Percentiles rank a stretch among this genome's conserved stretches.
phyloP scores from a whole-genome alignment of 768 basidiomycete species.

The Collybia nuda region DNA sequence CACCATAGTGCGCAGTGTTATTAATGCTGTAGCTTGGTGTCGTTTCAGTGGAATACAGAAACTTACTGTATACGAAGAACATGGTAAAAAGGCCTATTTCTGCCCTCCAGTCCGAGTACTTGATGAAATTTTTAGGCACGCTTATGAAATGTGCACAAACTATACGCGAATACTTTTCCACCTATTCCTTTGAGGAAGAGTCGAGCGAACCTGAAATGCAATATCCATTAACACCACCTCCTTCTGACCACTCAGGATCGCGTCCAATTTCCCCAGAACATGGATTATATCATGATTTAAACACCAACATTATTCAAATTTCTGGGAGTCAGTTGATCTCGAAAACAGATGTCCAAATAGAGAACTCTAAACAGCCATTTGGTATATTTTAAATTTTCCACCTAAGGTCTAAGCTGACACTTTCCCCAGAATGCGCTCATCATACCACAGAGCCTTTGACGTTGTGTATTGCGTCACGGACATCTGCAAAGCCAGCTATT shows the following conservation, averaged over 20 bases:
- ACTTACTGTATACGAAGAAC: constrained; percentile 71
- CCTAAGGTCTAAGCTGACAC: not conserved
- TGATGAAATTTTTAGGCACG: constrained; percentile 29
- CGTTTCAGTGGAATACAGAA: constrained; percentile 55
- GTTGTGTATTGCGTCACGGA: constrained; percentile 56
- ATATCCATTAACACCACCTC: constrained; percentile 78
- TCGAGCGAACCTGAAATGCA: constrained; percentile 48
- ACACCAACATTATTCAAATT: constrained; percentile 18
- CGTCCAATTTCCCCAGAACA: constrained; percentile 56
- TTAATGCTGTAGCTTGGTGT: constrained; percentile 61
- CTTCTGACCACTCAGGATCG: constrained; percentile 70
- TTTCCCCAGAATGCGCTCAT: not conserved
- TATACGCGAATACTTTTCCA: constrained; percentile 31
- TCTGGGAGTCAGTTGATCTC: not conserved
- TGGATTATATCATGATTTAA: constrained; percentile 14
- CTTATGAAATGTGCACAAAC: constrained; percentile 37
- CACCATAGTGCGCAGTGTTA: constrained; percentile 51
- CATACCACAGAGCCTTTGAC: constrained; percentile 30
- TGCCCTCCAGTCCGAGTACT: not conserved
- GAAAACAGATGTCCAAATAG: no score
- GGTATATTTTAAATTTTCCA: not conserved
- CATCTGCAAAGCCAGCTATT: constrained; percentile 65
- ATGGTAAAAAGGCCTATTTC: constrained; percentile 45
- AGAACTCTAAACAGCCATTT: not conserved
- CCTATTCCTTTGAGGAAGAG: constrained; percentile 13